Conservation (phyloP, 441 rosid genomes). For the Erysimum pusillum region DNA sequence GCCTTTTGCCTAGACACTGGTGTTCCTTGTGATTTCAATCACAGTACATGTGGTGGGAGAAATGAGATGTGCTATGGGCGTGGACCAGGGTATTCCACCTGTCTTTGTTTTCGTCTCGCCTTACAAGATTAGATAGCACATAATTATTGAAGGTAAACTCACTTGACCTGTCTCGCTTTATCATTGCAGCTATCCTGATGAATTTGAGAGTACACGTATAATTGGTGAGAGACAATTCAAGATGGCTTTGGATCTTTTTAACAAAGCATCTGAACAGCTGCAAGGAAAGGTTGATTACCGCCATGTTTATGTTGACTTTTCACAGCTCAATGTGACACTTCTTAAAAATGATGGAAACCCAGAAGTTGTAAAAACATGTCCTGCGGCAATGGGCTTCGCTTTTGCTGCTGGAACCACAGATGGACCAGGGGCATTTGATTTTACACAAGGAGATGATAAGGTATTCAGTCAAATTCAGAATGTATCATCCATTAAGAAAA, state of each 20-base stretch:
- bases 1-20: conserved; percentile 91
- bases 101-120: conserved; percentile 8
- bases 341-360: conserved; percentile 67
- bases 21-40: conserved; percentile 95
- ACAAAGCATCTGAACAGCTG: conserved; percentile 78
- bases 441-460: conserved; percentile 93
- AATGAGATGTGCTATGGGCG: conserved; percentile 91
- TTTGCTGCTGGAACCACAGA: conserved; percentile 99
- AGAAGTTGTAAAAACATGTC: conserved; percentile 81
- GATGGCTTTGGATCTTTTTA: conserved; percentile 83
- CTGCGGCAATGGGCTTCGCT: conserved; percentile 96
- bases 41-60: conserved; percentile 94
- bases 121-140: conserved; percentile 19
- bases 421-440: conserved; percentile 99
- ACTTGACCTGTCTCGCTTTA: conserved; percentile 37
- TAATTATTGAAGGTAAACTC: conserved; percentile 18
- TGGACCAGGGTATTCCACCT: conserved; percentile 88
- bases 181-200: conserved; percentile 81
- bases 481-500: conserved; percentile 23
- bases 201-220: conserved; percentile 90
- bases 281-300: conserved; percentile 80
- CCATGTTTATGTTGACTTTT: conserved; percentile 78
- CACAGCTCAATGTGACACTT: conserved; percentile 79
- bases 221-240: conserved; percentile 91
- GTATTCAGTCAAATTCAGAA: conserved; percentile 50